These are phyloP conservation scores for Starmerella bombi DNA, from an alignment of 805 yeast genomes.

Conservation along the genomic window DNA sequence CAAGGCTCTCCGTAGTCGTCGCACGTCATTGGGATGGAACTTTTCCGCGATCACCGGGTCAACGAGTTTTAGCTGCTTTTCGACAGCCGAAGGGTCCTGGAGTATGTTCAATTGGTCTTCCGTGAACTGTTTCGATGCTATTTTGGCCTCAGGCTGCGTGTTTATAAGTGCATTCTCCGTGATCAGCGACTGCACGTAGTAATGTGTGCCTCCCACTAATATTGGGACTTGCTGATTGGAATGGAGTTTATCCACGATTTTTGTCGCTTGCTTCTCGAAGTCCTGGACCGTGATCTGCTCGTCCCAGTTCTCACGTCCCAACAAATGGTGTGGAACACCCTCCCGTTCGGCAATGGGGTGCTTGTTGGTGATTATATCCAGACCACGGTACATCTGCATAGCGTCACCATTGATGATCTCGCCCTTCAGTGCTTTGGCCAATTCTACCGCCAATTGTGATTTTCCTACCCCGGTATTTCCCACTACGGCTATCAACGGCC, in stretches of 20 bases:
- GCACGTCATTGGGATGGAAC: constrained; percentile 81
- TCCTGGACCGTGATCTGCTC: constrained; percentile 58
- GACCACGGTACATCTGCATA: constrained; percentile 77
- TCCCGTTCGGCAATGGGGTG: constrained; percentile 70
- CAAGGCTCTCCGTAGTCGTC: constrained; percentile 66
- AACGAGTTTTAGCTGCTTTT: constrained; percentile 33
- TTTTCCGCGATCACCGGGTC: constrained; percentile 69
- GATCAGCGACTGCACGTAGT: constrained; percentile 66
- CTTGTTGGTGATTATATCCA: constrained; percentile 75
- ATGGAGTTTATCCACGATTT: constrained; percentile 47
- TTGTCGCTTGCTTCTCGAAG: constrained; percentile 58
- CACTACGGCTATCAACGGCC: constrained; percentile 48
- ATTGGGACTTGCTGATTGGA: constrained; percentile 64
- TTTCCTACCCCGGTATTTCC: constrained; percentile 98
- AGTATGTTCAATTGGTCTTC: constrained; percentile 8
- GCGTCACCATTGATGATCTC: constrained; percentile 93
- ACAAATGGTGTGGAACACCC: constrained; percentile 71
- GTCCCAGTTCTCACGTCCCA: constrained; percentile 71
- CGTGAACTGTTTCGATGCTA: not conserved
- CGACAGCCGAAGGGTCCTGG: constrained; percentile 27
- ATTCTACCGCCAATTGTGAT: constrained; percentile 64
- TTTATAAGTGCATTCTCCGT: constrained; percentile 53
- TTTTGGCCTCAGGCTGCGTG: not conserved
- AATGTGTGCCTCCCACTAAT: constrained; percentile 91
- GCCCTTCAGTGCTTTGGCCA: constrained; percentile 66